These are phyloP conservation scores for Venturia pyrina DNA, from an alignment of 2,329 filamentous ascomycete species.

Conservation along the genomic window DNA sequence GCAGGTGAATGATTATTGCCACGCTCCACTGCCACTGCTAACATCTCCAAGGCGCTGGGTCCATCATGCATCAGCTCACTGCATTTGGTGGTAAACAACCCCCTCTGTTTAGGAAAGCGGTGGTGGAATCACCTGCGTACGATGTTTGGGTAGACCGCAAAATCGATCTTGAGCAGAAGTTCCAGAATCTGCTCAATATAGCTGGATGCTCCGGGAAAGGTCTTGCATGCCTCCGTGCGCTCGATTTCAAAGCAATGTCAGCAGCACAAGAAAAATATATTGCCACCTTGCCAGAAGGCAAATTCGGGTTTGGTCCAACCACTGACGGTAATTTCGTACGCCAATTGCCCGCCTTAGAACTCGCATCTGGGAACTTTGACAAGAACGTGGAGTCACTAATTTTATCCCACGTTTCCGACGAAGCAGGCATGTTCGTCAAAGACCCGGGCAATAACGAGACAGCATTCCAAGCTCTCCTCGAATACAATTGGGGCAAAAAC, in stretches of 20 bases:
- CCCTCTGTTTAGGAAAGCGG: conserved; percentile 33
- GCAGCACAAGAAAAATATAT: conserved; percentile 5
- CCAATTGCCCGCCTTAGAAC: conserved; percentile 10
- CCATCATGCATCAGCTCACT: conserved; percentile 41
- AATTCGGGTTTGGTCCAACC: conserved; percentile 9
- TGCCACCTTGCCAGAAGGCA: not conserved
- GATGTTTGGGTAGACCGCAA: conserved; percentile 6
- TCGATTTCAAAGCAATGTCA: not conserved
- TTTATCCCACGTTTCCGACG: conserved; percentile 7
- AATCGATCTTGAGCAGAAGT: conserved; percentile 3
- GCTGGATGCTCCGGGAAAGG: conserved; percentile 10
- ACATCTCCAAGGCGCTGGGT: conserved; percentile 30
- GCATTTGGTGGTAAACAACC: conserved; percentile 33
- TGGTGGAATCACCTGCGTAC: conserved; percentile 24
- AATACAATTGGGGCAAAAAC: conserved; percentile 1
- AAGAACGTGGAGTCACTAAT: conserved; percentile 10
- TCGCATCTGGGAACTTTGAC: conserved; percentile 8
- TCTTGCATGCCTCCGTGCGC: conserved; percentile 6
- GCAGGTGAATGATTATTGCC: conserved; percentile 34
- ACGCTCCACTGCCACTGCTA: not conserved
- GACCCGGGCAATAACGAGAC: not conserved
- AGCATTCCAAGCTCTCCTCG: not conserved
- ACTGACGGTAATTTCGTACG: conserved; percentile 11
- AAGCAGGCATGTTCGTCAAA: conserved; percentile 7
- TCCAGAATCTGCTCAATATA: not conserved